phyloP scores from a whole-genome alignment of 345 rosid species.

The Stellera chamaejasme region DNA sequence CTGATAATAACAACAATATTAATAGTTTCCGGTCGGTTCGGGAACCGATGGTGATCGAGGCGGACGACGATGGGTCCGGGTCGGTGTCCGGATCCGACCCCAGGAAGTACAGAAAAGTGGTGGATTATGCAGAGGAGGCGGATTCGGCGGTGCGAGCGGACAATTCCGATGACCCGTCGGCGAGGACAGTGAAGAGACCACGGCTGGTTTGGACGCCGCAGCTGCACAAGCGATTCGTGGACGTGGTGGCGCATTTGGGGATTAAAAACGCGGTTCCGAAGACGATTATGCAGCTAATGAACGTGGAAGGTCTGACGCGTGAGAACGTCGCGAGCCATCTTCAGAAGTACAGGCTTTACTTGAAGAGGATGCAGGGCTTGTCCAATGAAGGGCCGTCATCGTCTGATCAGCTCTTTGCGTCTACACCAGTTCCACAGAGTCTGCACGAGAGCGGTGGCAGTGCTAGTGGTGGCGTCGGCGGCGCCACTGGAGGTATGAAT shows the following conservation, averaged over 20 bases:
- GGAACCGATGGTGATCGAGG: conserved; percentile 32
- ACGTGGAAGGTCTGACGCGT: conserved; percentile 87
- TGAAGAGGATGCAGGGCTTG: conserved; percentile 85
- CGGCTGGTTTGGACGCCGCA: conserved; percentile 98
- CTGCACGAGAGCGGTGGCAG: conserved; percentile 33
- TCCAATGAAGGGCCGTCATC: conserved; percentile 52
- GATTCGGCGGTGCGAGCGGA: conserved; percentile 57
- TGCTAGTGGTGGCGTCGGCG: conserved; percentile 18
- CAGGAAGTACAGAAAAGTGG: conserved; percentile 43
- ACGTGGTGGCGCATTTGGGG: conserved; percentile 83
- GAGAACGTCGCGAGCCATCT: conserved; percentile 96
- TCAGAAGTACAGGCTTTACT: conserved; percentile 84
- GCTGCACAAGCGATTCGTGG: conserved; percentile 92
- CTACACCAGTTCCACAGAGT: conserved; percentile 68
- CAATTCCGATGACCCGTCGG: conserved; percentile 54
- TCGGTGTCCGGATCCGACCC: conserved; percentile 47
- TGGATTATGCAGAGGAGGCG: conserved; percentile 57
- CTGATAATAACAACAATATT: conserved; percentile 21
- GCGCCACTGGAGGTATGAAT: conserved; percentile 5
- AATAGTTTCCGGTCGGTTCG: conserved; percentile 29
- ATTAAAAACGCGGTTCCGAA: conserved; percentile 93
- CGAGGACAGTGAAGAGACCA: conserved; percentile 59
- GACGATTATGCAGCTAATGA: conserved; percentile 99
- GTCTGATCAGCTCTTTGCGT: conserved; percentile 72
- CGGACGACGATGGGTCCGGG: conserved; percentile 46